A percentile compares a stretch with the other conserved stretches of the same genome.
phyloP scores from a whole-genome alignment of 129 eudicot species.

The Erigeron canadensis region DNA sequence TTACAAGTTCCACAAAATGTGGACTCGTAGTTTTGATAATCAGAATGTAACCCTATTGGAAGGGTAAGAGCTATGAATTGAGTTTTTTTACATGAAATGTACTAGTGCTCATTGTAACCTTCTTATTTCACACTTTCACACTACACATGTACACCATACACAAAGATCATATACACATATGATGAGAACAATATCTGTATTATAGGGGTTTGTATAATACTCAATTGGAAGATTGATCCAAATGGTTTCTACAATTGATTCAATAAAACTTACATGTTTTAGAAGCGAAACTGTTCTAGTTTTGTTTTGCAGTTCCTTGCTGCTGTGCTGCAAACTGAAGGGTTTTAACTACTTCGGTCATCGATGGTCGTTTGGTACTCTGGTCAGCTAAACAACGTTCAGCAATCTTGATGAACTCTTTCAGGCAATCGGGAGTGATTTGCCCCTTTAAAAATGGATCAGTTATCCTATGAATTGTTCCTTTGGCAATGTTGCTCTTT shows the following conservation, averaged over 20 bases:
- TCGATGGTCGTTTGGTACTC: conserved; percentile 32
- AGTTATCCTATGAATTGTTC: conserved; percentile 21
- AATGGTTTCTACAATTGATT: not conserved
- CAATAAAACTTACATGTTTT: conserved; percentile 9
- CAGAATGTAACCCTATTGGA: conserved; percentile 5
- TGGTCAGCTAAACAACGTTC: conserved; percentile 36
- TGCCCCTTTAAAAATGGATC: conserved; percentile 32
- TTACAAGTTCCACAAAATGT: conserved; percentile 48
- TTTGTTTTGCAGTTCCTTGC: conserved; percentile 31
- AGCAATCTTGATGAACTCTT: conserved; percentile 32
- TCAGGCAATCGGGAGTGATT: conserved; percentile 34
- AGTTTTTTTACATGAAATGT: not conserved
- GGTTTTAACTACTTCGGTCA: conserved; percentile 32
- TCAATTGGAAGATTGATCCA: not conserved
- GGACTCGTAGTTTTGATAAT: conserved; percentile 32
- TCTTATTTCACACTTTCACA: conserved; percentile 5
- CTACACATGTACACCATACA: not conserved
- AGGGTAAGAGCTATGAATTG: conserved; percentile 3
- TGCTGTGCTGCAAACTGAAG: conserved; percentile 32
- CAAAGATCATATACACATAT: conserved; percentile 9
- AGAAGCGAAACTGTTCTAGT: conserved; percentile 9
- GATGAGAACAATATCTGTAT: conserved; percentile 24
- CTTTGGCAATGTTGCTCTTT: conserved; percentile 29
- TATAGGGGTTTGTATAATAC: conserved; percentile 26
- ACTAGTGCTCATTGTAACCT: conserved; percentile 2